Conservation (phyloP, 78 protist species). For the Tieghemostelium lacteum region DNA sequence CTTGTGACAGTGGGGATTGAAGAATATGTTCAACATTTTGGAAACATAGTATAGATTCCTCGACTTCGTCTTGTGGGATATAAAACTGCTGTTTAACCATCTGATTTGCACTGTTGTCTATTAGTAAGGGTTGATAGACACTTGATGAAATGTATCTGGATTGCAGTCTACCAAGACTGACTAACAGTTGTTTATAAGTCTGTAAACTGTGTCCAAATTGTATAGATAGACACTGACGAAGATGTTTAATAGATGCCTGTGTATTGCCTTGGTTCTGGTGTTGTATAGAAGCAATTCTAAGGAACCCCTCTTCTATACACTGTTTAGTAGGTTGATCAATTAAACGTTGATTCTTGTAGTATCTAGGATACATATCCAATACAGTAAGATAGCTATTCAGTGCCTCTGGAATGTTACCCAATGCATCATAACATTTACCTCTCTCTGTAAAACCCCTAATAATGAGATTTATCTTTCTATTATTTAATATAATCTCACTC, state of each 20-base stretch:
- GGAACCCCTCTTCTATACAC: slow-evolving; percentile 24
- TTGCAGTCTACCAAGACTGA: not conserved
- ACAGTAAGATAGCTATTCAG: slow-evolving; percentile 24
- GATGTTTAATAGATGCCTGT: slow-evolving; percentile 12
- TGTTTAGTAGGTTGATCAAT: slow-evolving; percentile 40
- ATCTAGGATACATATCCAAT: slow-evolving; percentile 22
- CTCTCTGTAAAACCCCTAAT: slow-evolving; percentile 40
- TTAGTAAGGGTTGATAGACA: slow-evolving; percentile 1
- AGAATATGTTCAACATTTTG: slow-evolving; percentile 23
- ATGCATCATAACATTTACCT: slow-evolving; percentile 64
- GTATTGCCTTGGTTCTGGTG: slow-evolving; percentile 5
- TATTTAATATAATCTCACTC: slow-evolving; percentile 33
- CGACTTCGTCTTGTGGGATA: slow-evolving; percentile 51
- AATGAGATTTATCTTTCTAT: slow-evolving; percentile 29
- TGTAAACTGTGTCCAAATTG: slow-evolving; percentile 14
- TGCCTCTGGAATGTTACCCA: slow-evolving; percentile 26
- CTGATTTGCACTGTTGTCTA: not conserved
- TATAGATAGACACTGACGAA: slow-evolving; percentile 43
- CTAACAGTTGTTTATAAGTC: not conserved
- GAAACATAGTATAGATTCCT: slow-evolving; percentile 24
- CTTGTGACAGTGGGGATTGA: slow-evolving; percentile 1
- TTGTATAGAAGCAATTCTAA: slow-evolving; percentile 22
- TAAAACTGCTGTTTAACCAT: not conserved
- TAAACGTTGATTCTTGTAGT: slow-evolving; percentile 16
- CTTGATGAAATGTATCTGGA: slow-evolving; percentile 17